Evolutionary conservation across 2,329 filamentous ascomycete genomes (phyloP).

Genomic region (Penicillium frequentans): DNA sequence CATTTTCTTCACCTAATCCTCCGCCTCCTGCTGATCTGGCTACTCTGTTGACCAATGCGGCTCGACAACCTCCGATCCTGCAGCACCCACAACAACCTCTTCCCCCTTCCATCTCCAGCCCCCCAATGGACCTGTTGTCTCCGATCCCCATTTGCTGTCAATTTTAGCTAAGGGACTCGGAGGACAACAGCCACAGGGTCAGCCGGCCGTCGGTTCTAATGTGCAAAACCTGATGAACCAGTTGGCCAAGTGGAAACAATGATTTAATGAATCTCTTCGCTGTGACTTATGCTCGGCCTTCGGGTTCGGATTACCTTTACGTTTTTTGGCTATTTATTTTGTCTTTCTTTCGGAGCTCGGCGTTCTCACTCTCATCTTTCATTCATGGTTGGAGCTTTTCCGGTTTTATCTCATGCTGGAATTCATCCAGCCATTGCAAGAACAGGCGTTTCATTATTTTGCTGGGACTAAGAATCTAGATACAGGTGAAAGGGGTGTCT

Average conservation of each 20-base stretch:
- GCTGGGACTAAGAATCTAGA: conserved; percentile 15
- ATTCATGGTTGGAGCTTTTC: conserved; percentile 4
- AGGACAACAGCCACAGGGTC: conserved; percentile 36
- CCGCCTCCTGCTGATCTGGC: conserved; percentile 41
- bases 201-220: conserved; percentile 36
- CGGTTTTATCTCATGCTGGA: conserved; percentile 17
- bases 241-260: conserved; percentile 49
- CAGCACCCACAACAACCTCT: conserved; percentile 30
- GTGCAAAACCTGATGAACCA: conserved; percentile 52
- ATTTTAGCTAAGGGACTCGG: conserved; percentile 40
- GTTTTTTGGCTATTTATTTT: conserved; percentile 17
- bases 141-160: conserved; percentile 39
- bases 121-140: conserved; percentile 27
- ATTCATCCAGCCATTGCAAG: conserved; percentile 11
- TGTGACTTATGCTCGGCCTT: neutral
- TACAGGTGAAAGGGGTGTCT: conserved; percentile 14
- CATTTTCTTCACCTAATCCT: conserved; percentile 34
- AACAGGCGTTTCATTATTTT: conserved; percentile 14
- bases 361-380: conserved; percentile 13
- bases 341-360: conserved; percentile 18
- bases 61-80: conserved; percentile 37
- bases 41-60: conserved; percentile 40
- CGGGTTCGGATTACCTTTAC: conserved; percentile 9
- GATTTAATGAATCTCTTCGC: conserved; percentile 26
- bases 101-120: conserved; percentile 31